These are phyloP conservation scores for Plenodomus biglobosus DNA, from an alignment of 2,329 filamentous ascomycete genomes.

Conservation along the genomic window DNA sequence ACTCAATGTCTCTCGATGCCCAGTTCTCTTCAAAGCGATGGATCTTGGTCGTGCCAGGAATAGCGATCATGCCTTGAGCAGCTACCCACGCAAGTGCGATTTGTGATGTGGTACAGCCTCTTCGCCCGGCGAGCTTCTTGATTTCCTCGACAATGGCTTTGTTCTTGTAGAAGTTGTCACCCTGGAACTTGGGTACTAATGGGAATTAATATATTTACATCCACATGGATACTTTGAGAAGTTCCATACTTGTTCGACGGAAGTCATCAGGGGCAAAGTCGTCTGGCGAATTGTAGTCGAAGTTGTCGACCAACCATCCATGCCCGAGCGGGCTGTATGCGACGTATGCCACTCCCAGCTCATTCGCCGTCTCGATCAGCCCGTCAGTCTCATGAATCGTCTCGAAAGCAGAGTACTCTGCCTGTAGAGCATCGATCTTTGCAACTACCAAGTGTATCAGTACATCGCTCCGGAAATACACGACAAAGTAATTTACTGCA, in stretches of 20 bases:
- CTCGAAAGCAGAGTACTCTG: conserved; percentile 55
- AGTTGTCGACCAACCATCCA: conserved; percentile 28
- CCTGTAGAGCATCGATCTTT: conserved; percentile 51
- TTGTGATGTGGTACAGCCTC: conserved; percentile 59
- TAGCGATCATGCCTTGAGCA: conserved; percentile 54
- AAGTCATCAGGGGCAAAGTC: conserved; percentile 46
- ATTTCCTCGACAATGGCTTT: conserved; percentile 31
- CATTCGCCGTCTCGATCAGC: conserved; percentile 41
- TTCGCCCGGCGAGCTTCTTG: conserved; percentile 38
- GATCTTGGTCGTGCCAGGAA: conserved; percentile 48
- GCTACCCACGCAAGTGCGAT: conserved; percentile 49
- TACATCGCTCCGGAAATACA: not conserved
- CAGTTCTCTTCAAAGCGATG: conserved; percentile 25
- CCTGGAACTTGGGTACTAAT: conserved; percentile 45
- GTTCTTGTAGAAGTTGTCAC: conserved; percentile 41
- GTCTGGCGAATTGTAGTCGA: conserved; percentile 40
- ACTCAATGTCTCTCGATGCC: conserved; percentile 19
- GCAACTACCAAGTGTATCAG: conserved; percentile 33
- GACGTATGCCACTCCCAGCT: conserved; percentile 42
- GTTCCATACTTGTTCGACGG: conserved; percentile 16
- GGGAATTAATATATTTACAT: not conserved
- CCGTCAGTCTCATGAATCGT: conserved; percentile 46
- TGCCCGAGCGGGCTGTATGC: conserved; percentile 40
- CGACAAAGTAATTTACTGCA: conserved; percentile 19
- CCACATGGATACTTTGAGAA: not conserved